Base-by-base conservation (phyloP, 768 basidiomycete genomes). In the Xerocomus potaroensis region DNA sequence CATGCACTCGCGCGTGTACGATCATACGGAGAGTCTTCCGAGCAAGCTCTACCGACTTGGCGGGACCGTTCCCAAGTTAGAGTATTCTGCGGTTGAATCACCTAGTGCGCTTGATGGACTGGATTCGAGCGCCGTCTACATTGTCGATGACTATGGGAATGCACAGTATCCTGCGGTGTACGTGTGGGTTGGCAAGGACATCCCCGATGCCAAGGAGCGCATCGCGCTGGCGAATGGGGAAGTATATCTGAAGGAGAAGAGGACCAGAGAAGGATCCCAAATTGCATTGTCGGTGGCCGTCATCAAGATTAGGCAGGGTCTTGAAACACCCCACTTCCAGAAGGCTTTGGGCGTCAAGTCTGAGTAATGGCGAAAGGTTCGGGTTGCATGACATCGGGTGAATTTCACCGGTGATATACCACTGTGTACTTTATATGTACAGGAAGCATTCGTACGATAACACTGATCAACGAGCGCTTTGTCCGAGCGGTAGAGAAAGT, bases 141-240 rank as follows among this genome's bases (percentile, higher is more conserved):
- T 83, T 18, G 53, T 83, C 27, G 80, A 80, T 56, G 60, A 70
- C 48, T 69, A 73, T 22, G 48, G 56, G 1, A 45, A 39, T 33
- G 27, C n/a, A 5, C 41, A 47, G 22, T 56, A 64, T 36, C 75
- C 77, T 4, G 71, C 72, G 3, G 60, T 83, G 27, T 83, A 79
- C 51, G 68, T 79, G 19, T 84, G 82, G 81, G 65, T 84, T 19
- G 82, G 82, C 5, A 69, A 63, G 8, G 56, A 66, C 4, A 73
- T 78, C 24, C 74, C 75, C 22, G 50, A 46, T 23, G 57, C 74
- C 47, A 68, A 63, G 19, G 79, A 79, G 54, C 69, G 79, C 6
- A 66, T 82, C 21, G 74, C 78, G 3, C 37, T 78, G 12, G 75
- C 79, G 53, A 79, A 82, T 48, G 80, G 80, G 7, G 80, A 79